Evolutionary conservation across 225 moss, liverwort and hornwort species (phyloP), one percentile per base, ranked within the genome.

Genomic region (Sphagnum contortum): DNA sequence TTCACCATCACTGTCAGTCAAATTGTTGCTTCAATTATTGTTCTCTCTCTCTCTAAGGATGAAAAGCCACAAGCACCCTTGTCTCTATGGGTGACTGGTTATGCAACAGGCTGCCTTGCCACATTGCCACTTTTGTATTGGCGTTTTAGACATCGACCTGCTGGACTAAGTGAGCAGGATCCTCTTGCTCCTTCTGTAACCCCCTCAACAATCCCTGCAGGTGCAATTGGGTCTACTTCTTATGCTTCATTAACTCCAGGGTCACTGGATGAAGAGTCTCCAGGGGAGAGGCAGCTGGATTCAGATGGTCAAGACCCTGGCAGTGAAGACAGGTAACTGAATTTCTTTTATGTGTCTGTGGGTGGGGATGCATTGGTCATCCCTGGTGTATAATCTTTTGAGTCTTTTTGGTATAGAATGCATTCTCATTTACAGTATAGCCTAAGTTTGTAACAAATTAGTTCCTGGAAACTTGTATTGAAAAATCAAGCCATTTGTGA

Each of bases 41-140:
- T 84, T 11, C 71, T 84, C 48, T 75, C 70, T 47, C 60, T 84
- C 3, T 84, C 84, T 6, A 68, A 77, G 69, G 47, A 77, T 13
- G 84, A 84, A 71, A 75, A 78, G 65, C 84, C 84, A 50, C 75
- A 78, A 64, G 57, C 77, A 51, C 84, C 81, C 8, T 73, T 84
- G 68, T 54, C 57, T 60, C 70, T 55, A 14, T 84, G 84, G 84
- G 73, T 84, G 70, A 75, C 77, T 50, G 84, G 84, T n/a, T 84
- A 84, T 62, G 84, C 84, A 3, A 68, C 73, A 5, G 84, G 84
- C 49, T 84, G 84, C 75, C 54, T 84, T 61, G 80, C 84, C 12
- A 81, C 80, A 45, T 64, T 71, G 65, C 80, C 81, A 9, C 75
- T 81, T 57, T 69, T 84, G 63, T 84, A 84, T 65, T 84, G 84